Percentiles rank a stretch among this genome's conserved stretches.
Conservation (phyloP, 2,329 filamentous ascomycete species). For the Trichocomaceae sp. region DNA sequence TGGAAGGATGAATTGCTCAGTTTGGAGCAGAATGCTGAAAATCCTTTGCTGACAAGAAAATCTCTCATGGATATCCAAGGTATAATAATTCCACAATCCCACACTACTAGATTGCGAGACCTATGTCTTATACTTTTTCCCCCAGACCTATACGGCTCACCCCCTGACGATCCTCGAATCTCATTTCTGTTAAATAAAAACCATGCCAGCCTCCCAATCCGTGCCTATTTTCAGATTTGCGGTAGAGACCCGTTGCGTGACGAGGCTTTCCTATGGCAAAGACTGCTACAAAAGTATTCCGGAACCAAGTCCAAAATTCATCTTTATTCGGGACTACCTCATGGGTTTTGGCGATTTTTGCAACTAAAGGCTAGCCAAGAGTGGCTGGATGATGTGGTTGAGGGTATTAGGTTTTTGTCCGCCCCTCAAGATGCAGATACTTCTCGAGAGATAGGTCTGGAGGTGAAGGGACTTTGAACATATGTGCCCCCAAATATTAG, state of each 20-base stretch:
- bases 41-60: neutral
- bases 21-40: neutral
- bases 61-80: neutral
- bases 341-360: constrained; percentile 1
- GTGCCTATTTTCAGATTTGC: neutral
- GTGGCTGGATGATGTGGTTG: neutral
- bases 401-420: neutral
- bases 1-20: constrained; percentile 1
- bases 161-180: neutral
- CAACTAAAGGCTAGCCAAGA: neutral
- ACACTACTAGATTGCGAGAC: neutral
- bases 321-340: neutral
- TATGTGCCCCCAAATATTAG: neutral
- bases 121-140: neutral
- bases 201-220: neutral
- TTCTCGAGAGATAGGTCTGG: neutral
- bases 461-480: neutral
- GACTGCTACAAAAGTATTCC: neutral
- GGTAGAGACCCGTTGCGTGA: neutral
- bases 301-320: neutral
- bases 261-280: neutral
- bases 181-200: neutral
- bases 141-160: neutral
- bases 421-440: neutral
- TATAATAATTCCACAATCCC: neutral